Evolutionary conservation across 805 yeast genomes (phyloP), one percentile per base, ranked within the genome.

Genomic region (Yarrowia yakushimensis): DNA sequence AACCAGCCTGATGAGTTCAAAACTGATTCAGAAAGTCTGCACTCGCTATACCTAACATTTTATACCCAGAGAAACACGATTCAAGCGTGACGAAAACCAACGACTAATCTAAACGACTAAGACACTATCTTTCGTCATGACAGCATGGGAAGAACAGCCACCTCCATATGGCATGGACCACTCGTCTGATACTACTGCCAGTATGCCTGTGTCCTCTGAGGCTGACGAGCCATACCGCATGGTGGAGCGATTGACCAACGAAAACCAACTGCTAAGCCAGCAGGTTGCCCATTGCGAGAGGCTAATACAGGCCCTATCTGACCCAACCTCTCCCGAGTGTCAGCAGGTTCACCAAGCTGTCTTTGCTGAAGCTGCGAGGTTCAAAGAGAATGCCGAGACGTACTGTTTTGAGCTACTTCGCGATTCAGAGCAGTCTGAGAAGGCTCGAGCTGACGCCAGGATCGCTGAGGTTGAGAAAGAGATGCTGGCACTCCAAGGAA

Each of bases 111-210:
- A 10, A 37, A 41, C 45, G 12, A 12, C 11, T 12, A 20, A 37
- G 25, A 37, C 23, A 18, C 15, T 20, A 37, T 18, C 27, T n/a
- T n/a, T 10, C 13, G 41, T 18, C 27, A 52, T 52, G 59, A 36
- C 59, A 2, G 43, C 17, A 43, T 52, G 59, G 59, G 59, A 50
- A 50, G 57, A 52, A 52, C 59, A 52, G 33, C 59, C 59, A 3
- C 59, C 59, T 10, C 59, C 59, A 1, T 52, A 52, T 52, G 59
- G 33, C 4, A 52, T 52, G 59, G 59, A 52, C 17, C 33, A 36
- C 4, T 25, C 33, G 33, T 31, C 25, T 1, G 59, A 52, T 4
- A 12, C 18, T 4, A 25, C 43, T 6, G 43, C 43, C 20, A 45
- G 23, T n/a, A 25, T 36, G 6, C n/a, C 42, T 6, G 43, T 25